These are phyloP conservation scores for Cyberlindnera saturnus DNA, from an alignment of 805 yeast species.

Conservation along the genomic window DNA sequence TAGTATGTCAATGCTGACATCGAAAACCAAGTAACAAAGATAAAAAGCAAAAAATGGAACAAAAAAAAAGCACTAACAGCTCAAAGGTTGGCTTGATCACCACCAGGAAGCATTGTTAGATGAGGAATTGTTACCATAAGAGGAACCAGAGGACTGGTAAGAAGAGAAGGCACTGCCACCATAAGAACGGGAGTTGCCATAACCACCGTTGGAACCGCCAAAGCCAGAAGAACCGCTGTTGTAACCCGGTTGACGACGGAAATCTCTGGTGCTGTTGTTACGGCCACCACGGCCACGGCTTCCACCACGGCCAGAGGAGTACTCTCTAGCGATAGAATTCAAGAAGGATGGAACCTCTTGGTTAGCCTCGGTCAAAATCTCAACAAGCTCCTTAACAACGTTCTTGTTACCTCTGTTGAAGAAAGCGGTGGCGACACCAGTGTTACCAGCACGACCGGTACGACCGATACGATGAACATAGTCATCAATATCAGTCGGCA, in stretches of 20 bases:
- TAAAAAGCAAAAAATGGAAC: neutral
- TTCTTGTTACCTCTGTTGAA: constrained; percentile 93
- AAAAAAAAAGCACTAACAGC: neutral
- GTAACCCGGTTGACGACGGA: constrained; percentile 34
- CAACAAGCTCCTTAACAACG: constrained; percentile 81
- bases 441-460: constrained; percentile 99
- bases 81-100: neutral
- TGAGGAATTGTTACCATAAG: constrained; percentile 7
- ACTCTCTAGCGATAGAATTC: constrained; percentile 73
- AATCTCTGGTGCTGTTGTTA: constrained; percentile 39
- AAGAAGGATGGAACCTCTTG: constrained; percentile 95
- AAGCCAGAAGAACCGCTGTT: constrained; percentile 14
- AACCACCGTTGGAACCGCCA: constrained; percentile 6
- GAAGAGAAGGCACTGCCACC: constrained; percentile 12
- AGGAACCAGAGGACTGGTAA: constrained; percentile 14
- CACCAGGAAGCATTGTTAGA: constrained; percentile 5
- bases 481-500: constrained; percentile 96
- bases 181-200: constrained; percentile 11
- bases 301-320: constrained; percentile 51
- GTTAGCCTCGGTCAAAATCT: constrained; percentile 88
- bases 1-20: neutral
- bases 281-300: constrained; percentile 41
- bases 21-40: constrained; percentile 1
- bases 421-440: constrained; percentile 97
- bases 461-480: constrained; percentile 99